Evolutionary conservation across 352 stramenopile species (phyloP).

Genomic region (Phytophthora melonis): DNA sequence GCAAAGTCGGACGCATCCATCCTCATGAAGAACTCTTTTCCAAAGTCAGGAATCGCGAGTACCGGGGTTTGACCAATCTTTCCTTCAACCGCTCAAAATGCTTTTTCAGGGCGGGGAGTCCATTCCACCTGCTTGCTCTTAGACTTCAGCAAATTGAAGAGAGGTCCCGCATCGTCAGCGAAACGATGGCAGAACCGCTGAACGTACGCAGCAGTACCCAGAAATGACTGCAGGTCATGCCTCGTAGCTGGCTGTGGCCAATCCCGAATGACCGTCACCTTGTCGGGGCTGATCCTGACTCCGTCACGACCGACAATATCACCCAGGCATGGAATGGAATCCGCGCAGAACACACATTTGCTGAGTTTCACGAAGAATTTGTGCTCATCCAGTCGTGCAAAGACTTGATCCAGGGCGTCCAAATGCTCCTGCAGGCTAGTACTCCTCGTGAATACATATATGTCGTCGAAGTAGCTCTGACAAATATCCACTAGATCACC

Average conservation of each 20-base stretch:
- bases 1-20: slow-evolving; percentile 3
- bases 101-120: too few relatives aligned
- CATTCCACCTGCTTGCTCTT: too few relatives aligned
- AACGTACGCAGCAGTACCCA: slow-evolving; percentile 7
- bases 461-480: slow-evolving; percentile 19
- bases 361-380: slow-evolving; percentile 13
- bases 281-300: background rate
- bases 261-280: slow-evolving; percentile 1
- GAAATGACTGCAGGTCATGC: background rate
- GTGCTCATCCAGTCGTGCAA: slow-evolving; percentile 5
- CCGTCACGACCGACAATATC: slow-evolving; percentile 13
- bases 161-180: too few relatives aligned
- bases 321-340: slow-evolving; percentile 1
- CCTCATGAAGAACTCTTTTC: background rate
- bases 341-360: slow-evolving; percentile 15
- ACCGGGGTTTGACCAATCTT: slow-evolving; percentile 7
- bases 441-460: slow-evolving; percentile 14
- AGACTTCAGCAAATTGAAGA: too few relatives aligned
- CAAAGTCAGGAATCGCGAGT: slow-evolving; percentile 1
- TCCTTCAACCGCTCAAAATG: slow-evolving; percentile 1
- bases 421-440: slow-evolving; percentile 4
- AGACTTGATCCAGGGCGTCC: slow-evolving; percentile 9
- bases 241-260: background rate
- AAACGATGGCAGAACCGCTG: too few relatives aligned
- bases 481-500: slow-evolving; percentile 4